Evolutionary conservation across 352 stramenopile genomes (phyloP).

Genomic region (Globisporangium apiculatum): DNA sequence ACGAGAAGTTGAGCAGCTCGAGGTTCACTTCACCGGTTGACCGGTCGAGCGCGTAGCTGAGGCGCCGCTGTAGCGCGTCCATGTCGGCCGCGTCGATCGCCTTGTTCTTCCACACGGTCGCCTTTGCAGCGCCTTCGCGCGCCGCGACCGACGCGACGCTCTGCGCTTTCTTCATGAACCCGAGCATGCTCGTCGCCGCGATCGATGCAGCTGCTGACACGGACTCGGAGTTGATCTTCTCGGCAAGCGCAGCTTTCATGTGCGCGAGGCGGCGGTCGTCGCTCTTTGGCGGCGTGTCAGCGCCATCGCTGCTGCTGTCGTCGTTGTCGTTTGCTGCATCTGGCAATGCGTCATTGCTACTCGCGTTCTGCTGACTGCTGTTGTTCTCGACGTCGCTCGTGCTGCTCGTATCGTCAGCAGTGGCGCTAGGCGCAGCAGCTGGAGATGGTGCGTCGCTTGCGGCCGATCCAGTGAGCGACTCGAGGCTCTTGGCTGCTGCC

Average conservation of each 20-base stretch:
- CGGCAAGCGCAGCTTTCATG: conserved; percentile 45
- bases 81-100: conserved; percentile 79
- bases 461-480: conserved; percentile 39
- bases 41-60: conserved; percentile 77
- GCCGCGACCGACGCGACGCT: conserved; percentile 60
- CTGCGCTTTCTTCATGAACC: conserved; percentile 83
- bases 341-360: background rate
- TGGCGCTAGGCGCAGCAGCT: too few species aligned
- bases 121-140: conserved; percentile 72
- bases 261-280: conserved; percentile 37
- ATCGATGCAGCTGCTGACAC: conserved; percentile 58
- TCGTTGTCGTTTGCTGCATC: background rate
- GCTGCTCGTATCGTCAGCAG: conserved; percentile 7
- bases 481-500: conserved; percentile 53
- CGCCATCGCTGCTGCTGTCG: background rate
- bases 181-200: conserved; percentile 65
- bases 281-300: conserved; percentile 13
- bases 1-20: conserved; percentile 88
- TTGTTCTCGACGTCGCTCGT: conserved; percentile 1
- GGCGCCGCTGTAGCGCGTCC: conserved; percentile 71
- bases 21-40: conserved; percentile 78
- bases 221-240: conserved; percentile 67
- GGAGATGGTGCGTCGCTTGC: background rate
- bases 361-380: conserved; percentile 5
- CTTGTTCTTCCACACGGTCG: conserved; percentile 58